Percentiles rank a stretch among this genome's conserved stretches.
Conservation (phyloP, 768 basidiomycete species). For the Daedaleopsis nitida region DNA sequence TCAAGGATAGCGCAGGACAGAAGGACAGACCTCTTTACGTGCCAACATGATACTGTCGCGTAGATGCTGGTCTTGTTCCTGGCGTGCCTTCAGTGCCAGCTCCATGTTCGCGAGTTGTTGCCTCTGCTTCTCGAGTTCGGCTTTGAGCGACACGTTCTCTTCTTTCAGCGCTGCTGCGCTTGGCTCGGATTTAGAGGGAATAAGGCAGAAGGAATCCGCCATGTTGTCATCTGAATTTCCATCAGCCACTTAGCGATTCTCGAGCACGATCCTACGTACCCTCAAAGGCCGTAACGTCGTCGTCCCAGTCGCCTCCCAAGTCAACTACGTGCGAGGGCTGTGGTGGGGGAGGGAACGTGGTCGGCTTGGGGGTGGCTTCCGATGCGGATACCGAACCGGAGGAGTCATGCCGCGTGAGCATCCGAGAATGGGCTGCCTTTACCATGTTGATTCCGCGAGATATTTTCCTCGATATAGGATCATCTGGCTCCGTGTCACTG, state of each 20-base stretch:
- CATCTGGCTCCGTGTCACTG: constrained; percentile 71
- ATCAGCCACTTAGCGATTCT: background rate
- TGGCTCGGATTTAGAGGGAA: constrained; percentile 63
- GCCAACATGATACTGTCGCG: constrained; percentile 80
- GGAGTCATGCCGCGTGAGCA: constrained; percentile 32
- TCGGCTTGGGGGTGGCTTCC: constrained; percentile 21
- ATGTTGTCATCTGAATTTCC: constrained; percentile 56
- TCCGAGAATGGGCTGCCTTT: constrained; percentile 29
- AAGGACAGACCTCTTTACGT: constrained; percentile 57
- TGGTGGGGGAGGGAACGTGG: constrained; percentile 32
- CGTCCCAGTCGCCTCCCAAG: constrained; percentile 55
- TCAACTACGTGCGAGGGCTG: constrained; percentile 18
- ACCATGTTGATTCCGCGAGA: constrained; percentile 44
- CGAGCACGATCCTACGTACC: constrained; percentile 41
- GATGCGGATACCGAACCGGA: constrained; percentile 24
- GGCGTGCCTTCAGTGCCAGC: constrained; percentile 62
- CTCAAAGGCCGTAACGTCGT: constrained; percentile 62
- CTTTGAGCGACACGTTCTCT: constrained; percentile 68
- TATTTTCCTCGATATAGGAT: constrained; percentile 59
- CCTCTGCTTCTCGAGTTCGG: constrained; percentile 58
- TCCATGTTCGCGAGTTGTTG: constrained; percentile 63
- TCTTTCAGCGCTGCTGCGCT: constrained; percentile 53
- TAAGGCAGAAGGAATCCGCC: constrained; percentile 78
- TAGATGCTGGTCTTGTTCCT: constrained; percentile 78
- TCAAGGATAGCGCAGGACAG: background rate